These are phyloP conservation scores for Leucocoprinus birnbaumii DNA, from an alignment of 768 basidiomycete genomes.

Conservation along the genomic window DNA sequence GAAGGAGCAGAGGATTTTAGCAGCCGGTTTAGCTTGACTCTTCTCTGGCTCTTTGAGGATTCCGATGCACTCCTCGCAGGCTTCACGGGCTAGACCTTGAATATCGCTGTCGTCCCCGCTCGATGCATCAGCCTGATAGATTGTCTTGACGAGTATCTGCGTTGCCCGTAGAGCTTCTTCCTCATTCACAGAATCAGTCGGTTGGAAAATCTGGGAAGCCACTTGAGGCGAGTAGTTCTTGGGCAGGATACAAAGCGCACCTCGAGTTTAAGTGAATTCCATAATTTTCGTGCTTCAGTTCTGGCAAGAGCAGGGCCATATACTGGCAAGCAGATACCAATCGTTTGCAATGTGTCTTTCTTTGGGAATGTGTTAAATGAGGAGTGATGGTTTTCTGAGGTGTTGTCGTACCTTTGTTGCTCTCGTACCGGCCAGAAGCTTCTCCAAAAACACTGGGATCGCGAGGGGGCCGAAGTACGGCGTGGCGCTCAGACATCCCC, in stretches of 20 bases:
- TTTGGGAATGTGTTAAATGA: conserved; percentile 25
- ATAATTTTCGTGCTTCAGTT: conserved; percentile 71
- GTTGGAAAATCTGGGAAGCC: conserved; percentile 79
- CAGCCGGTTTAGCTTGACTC: conserved; percentile 84
- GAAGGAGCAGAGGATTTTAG: conserved; percentile 77
- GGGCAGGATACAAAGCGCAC: conserved; percentile 46
- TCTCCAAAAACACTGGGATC: conserved; percentile 88
- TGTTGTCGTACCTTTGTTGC: conserved; percentile 66
- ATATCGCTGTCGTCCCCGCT: conserved; percentile 36
- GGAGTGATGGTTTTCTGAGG: neutral
- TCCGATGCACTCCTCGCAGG: conserved; percentile 77
- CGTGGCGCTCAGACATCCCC: conserved; percentile 73
- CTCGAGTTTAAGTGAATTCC: conserved; percentile 91
- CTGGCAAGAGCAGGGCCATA: conserved; percentile 69
- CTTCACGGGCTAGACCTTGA: conserved; percentile 65
- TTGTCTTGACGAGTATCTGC: conserved; percentile 69
- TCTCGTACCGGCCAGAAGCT: conserved; percentile 79
- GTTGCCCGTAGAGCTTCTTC: conserved; percentile 68
- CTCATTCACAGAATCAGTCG: conserved; percentile 76
- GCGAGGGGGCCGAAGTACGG: conserved; percentile 83
- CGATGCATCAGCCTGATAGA: conserved; percentile 52
- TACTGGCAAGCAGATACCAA: conserved; percentile 75
- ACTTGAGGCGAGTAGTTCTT: neutral
- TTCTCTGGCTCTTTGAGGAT: conserved; percentile 91
- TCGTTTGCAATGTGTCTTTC: conserved; percentile 83